Base-by-base conservation (phyloP, 1,284 basidiomycete species). In the Cystobasidiaceae sp. region DNA sequence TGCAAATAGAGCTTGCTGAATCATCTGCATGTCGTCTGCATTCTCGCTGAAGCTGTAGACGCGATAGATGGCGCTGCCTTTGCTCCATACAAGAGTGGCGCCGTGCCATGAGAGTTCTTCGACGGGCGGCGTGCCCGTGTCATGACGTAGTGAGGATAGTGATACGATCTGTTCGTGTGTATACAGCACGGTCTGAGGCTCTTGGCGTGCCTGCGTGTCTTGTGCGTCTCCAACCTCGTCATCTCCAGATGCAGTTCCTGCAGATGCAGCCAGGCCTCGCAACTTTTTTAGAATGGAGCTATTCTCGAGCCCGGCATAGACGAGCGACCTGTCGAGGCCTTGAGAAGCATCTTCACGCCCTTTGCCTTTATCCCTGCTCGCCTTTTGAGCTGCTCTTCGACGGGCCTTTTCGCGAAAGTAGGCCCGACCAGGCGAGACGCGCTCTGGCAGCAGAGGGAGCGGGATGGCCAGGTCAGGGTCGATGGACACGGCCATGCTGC, bases 61-160 rank as follows among this genome's bases (percentile, higher is more conserved):
- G 13, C 67, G 52, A 8, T 57, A 34, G 19, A 67, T 15, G 4
- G 45, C n/a, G 4, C 54, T 65, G 15, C 49, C 60, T 19, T 64
- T 49, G 5, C 32, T 41, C 70, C 70, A 71, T 7, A 65, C 51
- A 27, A 71, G 50, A 9, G 33, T 58, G 8, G 49, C 25, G 17
- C 45, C 49, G 9, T 30, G 11, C 70, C 70, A 71, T 13, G 41
- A 55, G 4, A 71, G 52, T 57, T 69, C 63, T 17, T 70, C 67
- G 37, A 59, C 25, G 3, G 28, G 4, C 30, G 25, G 11, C 1
- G 41, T 17, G n/a, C 21, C n/a, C 15, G 15, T 15, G 41, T 25
- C 15, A 6, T 25, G 9, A 25, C n/a, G n/a, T n/a, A n/a, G n/a
- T n/a, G n/a, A n/a, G n/a, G n/a, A n/a, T n/a, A n/a, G n/a, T n/a